Base-by-base conservation (phyloP, 495 filamentous ascomycete species). In the Hyaloscypha variabilis region DNA sequence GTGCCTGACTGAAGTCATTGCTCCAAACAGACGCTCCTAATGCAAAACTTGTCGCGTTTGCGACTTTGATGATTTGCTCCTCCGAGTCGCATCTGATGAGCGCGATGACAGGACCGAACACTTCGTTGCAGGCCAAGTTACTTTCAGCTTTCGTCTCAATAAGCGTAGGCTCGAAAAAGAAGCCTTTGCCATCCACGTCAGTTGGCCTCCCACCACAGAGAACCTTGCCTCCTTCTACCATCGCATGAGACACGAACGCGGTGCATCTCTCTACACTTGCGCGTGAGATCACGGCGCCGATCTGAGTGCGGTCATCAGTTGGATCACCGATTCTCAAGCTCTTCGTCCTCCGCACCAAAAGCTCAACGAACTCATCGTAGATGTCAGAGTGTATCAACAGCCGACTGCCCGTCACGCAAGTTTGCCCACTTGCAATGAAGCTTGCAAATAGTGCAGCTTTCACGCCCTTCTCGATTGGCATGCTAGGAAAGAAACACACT, bases 91-190 rank as follows among this genome's bases (percentile, higher is more conserved):
- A 96, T 30, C 81, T 81, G 77, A 93, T 92, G 29, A 96, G 73
- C 1, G 87, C 91, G 8, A 91, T 90, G 13, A 96, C 84, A 29
- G 92, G 92, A 6, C 91, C 92, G 73, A 96, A 96, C n/a, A 67
- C 65, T 42, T 67, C 65, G 24, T 63, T 67, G 29, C 60, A 67
- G 80, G 70, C 84, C 55, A 74, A 61, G 34, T 67, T 69, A 24
- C 60, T 62, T 21, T 24, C 64, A 6, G 69, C 30, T 2, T 17
- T 52, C 2, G 74, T 74, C 14, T 79, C 72, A 19, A 88, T 76
- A 11, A 89, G 69, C 0, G 86, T 88, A 6, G 86, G 86, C 39
- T 82, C 74, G 64, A 83, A 87, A 66, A 83, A 89, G 62, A 85
- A 87, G 1, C 86, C 86, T 50, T 77, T 79, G 4, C 75, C 76